Conservation (phyloP, 352 stramenopile species). For the Globisporangium polare region DNA sequence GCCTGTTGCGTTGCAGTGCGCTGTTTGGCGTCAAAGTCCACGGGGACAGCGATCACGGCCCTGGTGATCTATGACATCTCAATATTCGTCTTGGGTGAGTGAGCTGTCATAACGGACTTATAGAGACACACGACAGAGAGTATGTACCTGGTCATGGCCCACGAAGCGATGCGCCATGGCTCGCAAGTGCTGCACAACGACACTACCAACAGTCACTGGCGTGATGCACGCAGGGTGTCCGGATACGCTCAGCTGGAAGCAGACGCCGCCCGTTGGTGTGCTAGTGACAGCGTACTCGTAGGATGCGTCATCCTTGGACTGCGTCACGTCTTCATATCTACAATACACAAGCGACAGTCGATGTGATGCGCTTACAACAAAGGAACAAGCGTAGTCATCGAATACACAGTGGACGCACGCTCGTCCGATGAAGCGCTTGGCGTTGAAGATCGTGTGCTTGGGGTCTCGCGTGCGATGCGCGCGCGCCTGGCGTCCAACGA, state of each 20-base stretch:
- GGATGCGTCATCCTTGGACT: constrained; percentile 18
- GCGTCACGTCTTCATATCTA: constrained; percentile 29
- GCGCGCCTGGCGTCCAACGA: constrained; percentile 47
- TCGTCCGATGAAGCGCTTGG: constrained; percentile 70
- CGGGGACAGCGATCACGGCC: constrained; percentile 87
- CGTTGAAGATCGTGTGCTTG: constrained; percentile 67
- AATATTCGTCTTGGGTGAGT: background rate
- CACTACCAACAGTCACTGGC: constrained; percentile 37
- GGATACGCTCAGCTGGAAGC: constrained; percentile 37
- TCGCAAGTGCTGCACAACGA: constrained; percentile 41
- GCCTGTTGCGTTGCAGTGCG: constrained; percentile 79
- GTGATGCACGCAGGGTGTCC: constrained; percentile 44
- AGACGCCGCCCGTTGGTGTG: constrained; percentile 25
- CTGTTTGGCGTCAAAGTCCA: constrained; percentile 89
- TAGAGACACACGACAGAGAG: background rate
- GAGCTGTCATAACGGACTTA: background rate
- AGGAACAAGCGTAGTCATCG: background rate
- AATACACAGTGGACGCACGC: constrained; percentile 19
- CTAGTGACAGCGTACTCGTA: constrained; percentile 47
- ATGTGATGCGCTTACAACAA: background rate
- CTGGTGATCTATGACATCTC: constrained; percentile 52
- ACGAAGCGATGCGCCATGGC: constrained; percentile 47
- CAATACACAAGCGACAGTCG: background rate
- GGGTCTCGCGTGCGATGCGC: constrained; percentile 49
- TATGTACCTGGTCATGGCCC: constrained; percentile 40